Base-by-base conservation (phyloP, 2,329 filamentous ascomycete genomes). In the Sordariomycetes sp. region DNA sequence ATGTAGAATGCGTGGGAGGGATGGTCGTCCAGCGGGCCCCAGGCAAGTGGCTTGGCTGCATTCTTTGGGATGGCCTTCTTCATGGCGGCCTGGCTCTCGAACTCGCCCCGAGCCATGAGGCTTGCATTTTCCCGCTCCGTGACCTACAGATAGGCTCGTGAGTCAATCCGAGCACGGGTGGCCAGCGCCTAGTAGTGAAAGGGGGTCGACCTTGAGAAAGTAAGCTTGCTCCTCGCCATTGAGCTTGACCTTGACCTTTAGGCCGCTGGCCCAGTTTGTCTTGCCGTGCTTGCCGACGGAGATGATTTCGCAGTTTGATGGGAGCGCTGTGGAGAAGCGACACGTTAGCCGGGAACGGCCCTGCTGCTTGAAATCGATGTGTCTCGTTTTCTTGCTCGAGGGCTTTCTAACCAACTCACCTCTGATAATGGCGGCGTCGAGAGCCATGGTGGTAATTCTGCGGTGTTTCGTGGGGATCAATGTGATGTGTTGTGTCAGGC, bases 41-140 rank as follows among this genome's bases (percentile, higher is more conserved):
- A 66, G 6, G 62, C 60, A 34, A 65, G n/a, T 1, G 64, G 65
- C 24, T 57, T 32, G 2, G 61, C 58, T 7, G 60, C 57, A 28
- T 64, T 64, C n/a, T 64, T 59, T 1, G 62, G 64, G 20, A 66
- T 64, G 2, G 60, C 53, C 11, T 55, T 53, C n/a, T 59, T 55
- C 1, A 66, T 55, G 20, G 62, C 62, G 14, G 55, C 62, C 53
- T 64, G 61, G 6, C 60, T 59, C 32, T 66, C 65, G 51, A 62
- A 66, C 51, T 66, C 63, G 18, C 61, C 65, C 35, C 62, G 50
- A 7, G 64, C 61, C 64, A 66, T 65, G 3, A 55, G 59, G 11
- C 61, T 54, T 22, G 58, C 60, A 20, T 61, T 59, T 51, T 61
- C 51, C 2, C 60, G 55, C 25, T 64, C 60, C 16, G 64, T 60